Evolutionary conservation across 345 rosid species (phyloP).

Genomic region (Isatis tinctoria): DNA sequence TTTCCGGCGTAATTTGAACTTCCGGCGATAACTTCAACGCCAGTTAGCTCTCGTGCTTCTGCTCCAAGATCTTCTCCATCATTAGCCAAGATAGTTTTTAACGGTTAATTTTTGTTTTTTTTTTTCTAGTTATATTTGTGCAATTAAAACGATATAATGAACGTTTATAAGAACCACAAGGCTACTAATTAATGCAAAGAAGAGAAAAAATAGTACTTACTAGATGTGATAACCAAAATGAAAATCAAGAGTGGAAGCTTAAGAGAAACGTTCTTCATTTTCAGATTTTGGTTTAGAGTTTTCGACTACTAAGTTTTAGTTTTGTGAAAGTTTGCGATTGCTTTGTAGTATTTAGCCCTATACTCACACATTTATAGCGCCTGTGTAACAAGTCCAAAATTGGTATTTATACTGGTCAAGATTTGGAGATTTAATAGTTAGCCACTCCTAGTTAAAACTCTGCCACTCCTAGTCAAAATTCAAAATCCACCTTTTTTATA

Average conservation of each 20-base stretch:
- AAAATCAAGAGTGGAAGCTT: not conserved
- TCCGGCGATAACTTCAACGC: not conserved
- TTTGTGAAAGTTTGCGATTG: too few species aligned
- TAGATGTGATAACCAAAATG: slow-evolving; percentile 13
- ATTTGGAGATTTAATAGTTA: too few species aligned
- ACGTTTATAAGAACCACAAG: not conserved
- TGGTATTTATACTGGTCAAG: too few species aligned
- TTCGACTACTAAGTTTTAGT: too few species aligned
- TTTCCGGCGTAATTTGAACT: not conserved
- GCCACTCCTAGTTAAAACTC: too few species aligned
- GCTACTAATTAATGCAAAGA: not conserved
- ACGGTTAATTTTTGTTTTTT: not conserved
- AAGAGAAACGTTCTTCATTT: slow-evolving; percentile 6
- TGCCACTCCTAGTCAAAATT: too few species aligned
- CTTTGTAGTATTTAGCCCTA: too few species aligned
- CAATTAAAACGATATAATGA: too few species aligned
- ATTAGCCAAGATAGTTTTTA: not conserved
- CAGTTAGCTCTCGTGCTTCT: slow-evolving; percentile 3
- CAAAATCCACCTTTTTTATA: too few species aligned
- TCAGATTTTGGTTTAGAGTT: not conserved
- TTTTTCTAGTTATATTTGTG: not conserved
- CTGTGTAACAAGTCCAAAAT: too few species aligned
- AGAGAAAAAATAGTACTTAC: not conserved
- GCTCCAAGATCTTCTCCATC: slow-evolving; percentile 14
- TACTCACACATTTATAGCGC: too few species aligned